Evolutionary conservation across 345 rosid species (phyloP), one percentile per base, ranked within the genome.

Genomic region (Lepidium aucheri): DNA sequence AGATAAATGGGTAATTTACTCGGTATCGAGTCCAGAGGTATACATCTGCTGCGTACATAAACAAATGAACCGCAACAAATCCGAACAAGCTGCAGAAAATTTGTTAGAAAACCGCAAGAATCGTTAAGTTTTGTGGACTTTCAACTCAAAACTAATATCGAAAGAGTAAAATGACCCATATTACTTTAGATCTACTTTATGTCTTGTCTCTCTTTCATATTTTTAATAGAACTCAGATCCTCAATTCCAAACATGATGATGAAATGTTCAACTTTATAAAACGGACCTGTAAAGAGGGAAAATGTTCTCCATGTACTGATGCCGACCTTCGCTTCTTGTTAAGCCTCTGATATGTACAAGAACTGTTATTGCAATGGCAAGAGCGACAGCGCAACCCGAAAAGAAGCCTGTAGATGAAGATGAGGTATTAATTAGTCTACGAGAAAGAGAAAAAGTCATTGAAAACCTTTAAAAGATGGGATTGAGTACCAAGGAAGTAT

Each of bases 261-360:
- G 32, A 6, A 5, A 63, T 18, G 13, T 57, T n/a, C n/a, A 56
- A 17, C 34, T 44, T 41, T 62, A 10, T 4, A 46, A 73, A 46
- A 73, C 18, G 2, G 16, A 84, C 87, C 81, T 72, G 69, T 89
- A 87, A n/a, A 91, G 89, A 24, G 96, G 97, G 54, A 91, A 91
- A 34, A 88, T 77, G 68, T 80, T 91, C 22, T 76, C 84, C 97
- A 91, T 91, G 49, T 86, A 91, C 49, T 59, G 60, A 26, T 70
- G 69, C 3, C 81, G 30, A 1, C 85, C 95, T n/a, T 70, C 69
- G 35, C 79, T 80, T 9, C 74, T 40, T 12, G 82, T 65, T 61
- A 88, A 7, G 57, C 79, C 59, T 67, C 86, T 73, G 12, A 82
- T 81, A 50, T 81, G 95, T 63, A 88, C 60, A 61, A 81, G 58